Base-by-base conservation (phyloP, 108 stramenopile genomes). In the Asterionellopsis glacialis region DNA sequence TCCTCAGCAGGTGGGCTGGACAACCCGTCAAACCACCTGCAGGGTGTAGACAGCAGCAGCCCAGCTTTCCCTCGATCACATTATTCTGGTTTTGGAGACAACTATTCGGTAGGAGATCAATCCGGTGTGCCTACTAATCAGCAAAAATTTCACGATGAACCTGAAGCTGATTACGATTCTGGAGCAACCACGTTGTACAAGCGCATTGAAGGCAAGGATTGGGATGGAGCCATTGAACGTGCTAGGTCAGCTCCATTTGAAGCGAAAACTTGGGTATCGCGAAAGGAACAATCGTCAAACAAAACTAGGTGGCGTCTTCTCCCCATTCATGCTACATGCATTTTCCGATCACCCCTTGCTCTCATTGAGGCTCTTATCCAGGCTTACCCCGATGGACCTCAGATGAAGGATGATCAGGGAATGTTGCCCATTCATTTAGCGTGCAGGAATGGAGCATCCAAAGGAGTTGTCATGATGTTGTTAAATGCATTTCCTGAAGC, bases 371-470 rank as follows among this genome's bases (percentile, higher is more conserved):
- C 76, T 15, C 59, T 93, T n/a, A 77, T 93, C 19, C 71, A 73
- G 10, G 59, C 77, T 13, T 84, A 90, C 66, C 80, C 75, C 16
- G 84, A 84, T 49, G 92, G 74, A 39, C 72, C 92, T 1, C 67
- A 77, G n/a, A 82, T 74, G 72, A 86, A 86, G 57, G 92, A 93
- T 58, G 92, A 93, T 73, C 92, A 93, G 65, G 92, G 88, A 48
- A 90, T 93, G 92, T 66, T 93, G 15, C 88, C 92, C 10, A 68
- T 93, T 28, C 92, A 93, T 63, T 61, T 90, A 52, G 92, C 92
- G 11, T 93, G 92, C 61, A 68, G 92, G 21, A 90, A 90, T 47
- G 88, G 92, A 26, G 88, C 84, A 16, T 86, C 84, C 38, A 87
- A 89, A n/a, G 92, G 87, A 11, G 88, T 90, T 21, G 85, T 93